phyloP scores from a whole-genome alignment of 352 stramenopile species.

The Phytophthora meadii region DNA sequence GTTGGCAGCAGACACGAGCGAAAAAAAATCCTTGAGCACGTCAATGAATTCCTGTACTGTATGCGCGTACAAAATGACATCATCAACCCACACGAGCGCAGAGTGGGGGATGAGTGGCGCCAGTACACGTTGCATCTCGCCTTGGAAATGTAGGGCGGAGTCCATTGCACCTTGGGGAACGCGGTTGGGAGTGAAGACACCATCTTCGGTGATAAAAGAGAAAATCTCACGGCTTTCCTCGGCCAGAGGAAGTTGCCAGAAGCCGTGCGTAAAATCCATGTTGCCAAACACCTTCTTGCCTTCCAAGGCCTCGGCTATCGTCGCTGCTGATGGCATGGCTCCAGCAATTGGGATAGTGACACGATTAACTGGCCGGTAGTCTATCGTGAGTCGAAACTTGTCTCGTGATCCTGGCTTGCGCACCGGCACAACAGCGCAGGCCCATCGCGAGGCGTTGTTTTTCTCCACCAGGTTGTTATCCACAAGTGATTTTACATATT shows the following conservation, averaged over 20 bases:
- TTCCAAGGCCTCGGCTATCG: not conserved
- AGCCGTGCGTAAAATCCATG: no score
- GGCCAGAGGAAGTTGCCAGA: conserved; percentile 5
- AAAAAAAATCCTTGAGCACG: conserved; percentile 15
- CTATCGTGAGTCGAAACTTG: conserved; percentile 1
- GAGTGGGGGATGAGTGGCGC: conserved; percentile 25
- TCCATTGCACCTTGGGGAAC: no score
- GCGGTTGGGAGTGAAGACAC: no score
- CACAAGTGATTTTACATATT: conserved; percentile 11
- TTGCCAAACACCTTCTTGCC: conserved; percentile 10
- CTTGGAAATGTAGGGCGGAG: no score
- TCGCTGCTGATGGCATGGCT: conserved; percentile 12
- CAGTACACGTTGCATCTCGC: no score
- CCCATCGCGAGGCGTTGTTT: conserved; percentile 10
- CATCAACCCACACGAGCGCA: conserved; percentile 32
- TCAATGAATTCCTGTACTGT: conserved; percentile 5
- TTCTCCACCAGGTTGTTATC: conserved; percentile 1
- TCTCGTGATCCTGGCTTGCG: not conserved
- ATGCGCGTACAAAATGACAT: conserved; percentile 28
- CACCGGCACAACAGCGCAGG: conserved; percentile 3
- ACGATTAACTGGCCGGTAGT: conserved; percentile 8
- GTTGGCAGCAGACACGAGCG: conserved; percentile 3
- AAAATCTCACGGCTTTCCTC: no score
- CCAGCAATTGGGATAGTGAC: conserved; percentile 12
- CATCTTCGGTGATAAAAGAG: no score